A percentile compares a stretch with the other conserved stretches of the same genome.
Evolutionary conservation across 345 rosid species (phyloP).

Genomic region (Raphanus raphanistrum): DNA sequence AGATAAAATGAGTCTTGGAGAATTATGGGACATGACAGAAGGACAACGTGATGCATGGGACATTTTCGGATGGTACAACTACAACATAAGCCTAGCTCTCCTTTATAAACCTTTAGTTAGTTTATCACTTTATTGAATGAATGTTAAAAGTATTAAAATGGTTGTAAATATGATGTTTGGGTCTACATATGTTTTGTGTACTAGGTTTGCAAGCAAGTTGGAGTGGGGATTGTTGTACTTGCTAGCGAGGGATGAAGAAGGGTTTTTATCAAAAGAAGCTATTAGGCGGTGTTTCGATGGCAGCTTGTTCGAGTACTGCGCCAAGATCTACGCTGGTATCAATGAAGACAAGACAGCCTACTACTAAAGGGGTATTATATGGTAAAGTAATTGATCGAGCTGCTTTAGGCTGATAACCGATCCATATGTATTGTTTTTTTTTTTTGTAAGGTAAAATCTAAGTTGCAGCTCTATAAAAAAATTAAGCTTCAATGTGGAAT

Average conservation of each 20-base stretch:
- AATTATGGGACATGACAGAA: slow-evolving; percentile 81
- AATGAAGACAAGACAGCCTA: slow-evolving; percentile 38
- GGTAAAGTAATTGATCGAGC: not conserved
- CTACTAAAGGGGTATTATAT: not conserved
- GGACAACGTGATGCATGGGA: slow-evolving; percentile 59
- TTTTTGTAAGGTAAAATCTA: too few relatives aligned
- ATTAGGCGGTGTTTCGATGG: slow-evolving; percentile 73
- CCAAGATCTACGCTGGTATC: slow-evolving; percentile 45
- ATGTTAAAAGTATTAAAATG: not conserved
- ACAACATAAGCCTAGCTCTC: not conserved
- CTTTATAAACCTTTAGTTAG: too few relatives aligned
- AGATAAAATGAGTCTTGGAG: slow-evolving; percentile 58
- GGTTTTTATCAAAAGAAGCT: slow-evolving; percentile 78
- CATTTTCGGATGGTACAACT: slow-evolving; percentile 63
- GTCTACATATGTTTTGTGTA: not conserved
- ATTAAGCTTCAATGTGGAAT: too few relatives aligned
- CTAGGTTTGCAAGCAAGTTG: slow-evolving; percentile 56
- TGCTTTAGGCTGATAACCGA: too few relatives aligned
- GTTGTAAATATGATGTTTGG: not conserved
- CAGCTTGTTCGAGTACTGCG: slow-evolving; percentile 76
- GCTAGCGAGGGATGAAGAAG: slow-evolving; percentile 78
- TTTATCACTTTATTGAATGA: not conserved
- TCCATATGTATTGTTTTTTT: too few relatives aligned
- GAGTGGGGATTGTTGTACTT: slow-evolving; percentile 69
- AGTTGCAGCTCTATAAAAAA: too few relatives aligned